Base-by-base conservation (phyloP, 805 yeast genomes). In the Ogataea salicorniae region DNA sequence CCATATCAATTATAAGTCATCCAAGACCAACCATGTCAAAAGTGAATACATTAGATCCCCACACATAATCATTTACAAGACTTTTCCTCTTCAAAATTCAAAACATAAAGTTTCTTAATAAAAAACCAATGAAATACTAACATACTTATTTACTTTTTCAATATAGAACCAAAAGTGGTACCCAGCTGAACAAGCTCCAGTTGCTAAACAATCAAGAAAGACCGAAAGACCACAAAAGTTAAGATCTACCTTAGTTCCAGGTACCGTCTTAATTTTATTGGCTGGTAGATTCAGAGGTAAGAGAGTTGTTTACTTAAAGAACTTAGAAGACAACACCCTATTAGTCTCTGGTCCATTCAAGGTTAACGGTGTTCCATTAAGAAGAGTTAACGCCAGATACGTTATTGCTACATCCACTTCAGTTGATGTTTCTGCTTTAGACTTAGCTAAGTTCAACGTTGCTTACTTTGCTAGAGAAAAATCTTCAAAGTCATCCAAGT, bases 211-310 rank as follows among this genome's bases (percentile, higher is more conserved):
- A 75, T 71, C 89, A 71, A 87, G 96, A 84, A 88, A 90, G 85
- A 71, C 91, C 66, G 79, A 80, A 67, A 88, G 90, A 73, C 95
- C 97, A 70, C 94, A 89, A 77, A 87, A 87, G 77, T 82, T 94
- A 75, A 90, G 98, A 77, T 81, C 95, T 68, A 86, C 97, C 57
- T 80, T 92, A 69, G 95, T 87, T 63, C 97, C 97, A 76, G 99
- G 99, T 74, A 87, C 97, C 70, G 97, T 92, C 63, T 81, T 94
- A 73, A 92, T 92, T 75, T 79, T 92, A 74, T 83, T 92, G 72
- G 97, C 98, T 68, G 99, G 99, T 73, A 89, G 97, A 78, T 92
- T 90, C 95, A 88, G 99, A 79, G 99, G 99, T 75, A 94, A 92
- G 88, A 91, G 98, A 80, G 99, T 94, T 67, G 98, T 92, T 60